Conservation (phyloP, 192 early-diverging fungal genomes). For the Glomus cerebriforme region DNA sequence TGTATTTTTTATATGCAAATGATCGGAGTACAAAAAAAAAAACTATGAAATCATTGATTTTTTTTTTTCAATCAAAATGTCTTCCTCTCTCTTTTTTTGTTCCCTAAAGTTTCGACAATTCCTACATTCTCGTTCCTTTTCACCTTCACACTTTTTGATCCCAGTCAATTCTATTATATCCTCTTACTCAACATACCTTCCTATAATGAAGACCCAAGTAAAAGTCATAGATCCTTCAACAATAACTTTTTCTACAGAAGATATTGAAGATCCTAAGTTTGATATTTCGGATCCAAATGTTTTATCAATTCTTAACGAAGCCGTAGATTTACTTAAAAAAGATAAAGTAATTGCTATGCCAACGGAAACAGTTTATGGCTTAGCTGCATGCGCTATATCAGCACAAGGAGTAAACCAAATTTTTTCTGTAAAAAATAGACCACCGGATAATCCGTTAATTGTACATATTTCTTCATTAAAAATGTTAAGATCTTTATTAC, state of each 20-base stretch:
- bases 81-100: no score
- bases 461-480: slow-evolving; percentile 90
- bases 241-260: neutral
- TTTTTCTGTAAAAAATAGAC: slow-evolving; percentile 85
- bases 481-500: slow-evolving; percentile 79
- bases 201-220: slow-evolving; percentile 3
- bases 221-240: neutral
- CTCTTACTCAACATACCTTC: no score
- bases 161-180: no score
- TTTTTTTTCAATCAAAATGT: no score
- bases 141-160: no score
- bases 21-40: no score
- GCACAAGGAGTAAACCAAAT: slow-evolving; percentile 76
- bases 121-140: no score
- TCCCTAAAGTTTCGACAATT: no score
- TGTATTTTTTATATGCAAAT: no score
- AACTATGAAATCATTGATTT: no score
- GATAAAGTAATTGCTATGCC: slow-evolving; percentile 85
- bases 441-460: slow-evolving; percentile 96
- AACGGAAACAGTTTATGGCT: slow-evolving; percentile 98
- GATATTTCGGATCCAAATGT: slow-evolving; percentile 34
- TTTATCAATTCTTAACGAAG: slow-evolving; percentile 40
- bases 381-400: slow-evolving; percentile 86
- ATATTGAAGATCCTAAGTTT: slow-evolving; percentile 40
- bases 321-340: slow-evolving; percentile 55